A percentile compares a stretch with the other conserved stretches of the same genome.
Conservation (phyloP, 176 grass and related monocot species). For the Carex scoparia region DNA sequence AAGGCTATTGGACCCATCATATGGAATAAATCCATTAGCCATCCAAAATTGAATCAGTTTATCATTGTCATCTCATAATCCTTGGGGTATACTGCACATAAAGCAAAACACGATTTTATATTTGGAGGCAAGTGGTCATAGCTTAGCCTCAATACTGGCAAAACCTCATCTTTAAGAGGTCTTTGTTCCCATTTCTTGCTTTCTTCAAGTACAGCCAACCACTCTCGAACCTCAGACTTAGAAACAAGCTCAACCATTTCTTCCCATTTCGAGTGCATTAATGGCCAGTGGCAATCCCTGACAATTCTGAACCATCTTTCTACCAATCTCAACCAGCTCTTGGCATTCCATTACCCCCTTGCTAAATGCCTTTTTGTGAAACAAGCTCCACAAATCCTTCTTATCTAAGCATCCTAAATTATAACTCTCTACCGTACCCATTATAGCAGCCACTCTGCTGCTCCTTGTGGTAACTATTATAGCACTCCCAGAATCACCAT, state of each 20-base stretch:
- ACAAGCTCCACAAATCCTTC: conserved; percentile 28
- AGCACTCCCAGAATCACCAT: conserved; percentile 15
- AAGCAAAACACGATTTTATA: conserved; percentile 26
- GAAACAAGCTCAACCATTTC: too few relatives aligned
- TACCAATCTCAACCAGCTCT: conserved; percentile 14
- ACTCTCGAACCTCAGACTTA: not conserved
- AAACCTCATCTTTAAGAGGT: not conserved
- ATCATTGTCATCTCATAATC: conserved; percentile 26
- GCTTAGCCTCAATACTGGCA: conserved; percentile 26
- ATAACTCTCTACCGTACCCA: not conserved
- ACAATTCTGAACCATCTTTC: conserved; percentile 14
- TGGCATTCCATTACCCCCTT: not conserved
- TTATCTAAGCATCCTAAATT: not conserved
- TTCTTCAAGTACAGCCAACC: not conserved
- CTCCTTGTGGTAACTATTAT: conserved; percentile 36
- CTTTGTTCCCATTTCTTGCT: not conserved
- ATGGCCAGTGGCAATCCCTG: conserved; percentile 26
- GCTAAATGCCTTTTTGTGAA: conserved; percentile 27
- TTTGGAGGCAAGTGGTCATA: conserved; percentile 7
- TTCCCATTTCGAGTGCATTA: not conserved
- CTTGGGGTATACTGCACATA: conserved; percentile 27
- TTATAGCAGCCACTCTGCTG: not conserved
- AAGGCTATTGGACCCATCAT: not conserved
- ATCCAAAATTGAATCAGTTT: conserved; percentile 25
- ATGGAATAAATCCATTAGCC: conserved; percentile 20